A percentile compares a stretch with the other conserved stretches of the same genome.
Evolutionary conservation across 208 protist species (phyloP).

Genomic region (Crithidia bombi): DNA sequence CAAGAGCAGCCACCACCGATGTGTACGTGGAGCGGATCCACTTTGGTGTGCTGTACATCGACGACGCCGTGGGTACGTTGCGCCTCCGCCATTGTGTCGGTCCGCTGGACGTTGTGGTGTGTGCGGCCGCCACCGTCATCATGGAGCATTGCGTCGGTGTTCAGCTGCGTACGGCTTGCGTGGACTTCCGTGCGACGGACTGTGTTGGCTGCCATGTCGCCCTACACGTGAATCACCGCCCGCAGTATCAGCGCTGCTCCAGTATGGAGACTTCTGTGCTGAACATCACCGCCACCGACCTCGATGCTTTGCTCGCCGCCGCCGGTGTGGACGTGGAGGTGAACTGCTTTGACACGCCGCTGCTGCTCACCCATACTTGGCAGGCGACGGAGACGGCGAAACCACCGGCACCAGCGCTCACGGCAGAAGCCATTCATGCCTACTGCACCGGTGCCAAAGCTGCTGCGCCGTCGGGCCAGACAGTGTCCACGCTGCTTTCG

Average conservation of each 20-base stretch:
- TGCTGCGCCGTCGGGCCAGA: background rate
- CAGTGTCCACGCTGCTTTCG: background rate
- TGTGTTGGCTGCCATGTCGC: conserved; percentile 73
- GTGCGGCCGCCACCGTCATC: conserved; percentile 49
- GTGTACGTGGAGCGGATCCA: conserved; percentile 64
- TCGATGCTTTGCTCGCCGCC: conserved; percentile 47
- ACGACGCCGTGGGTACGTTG: conserved; percentile 58
- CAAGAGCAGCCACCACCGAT: conserved; percentile 23
- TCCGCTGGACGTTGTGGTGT: conserved; percentile 75
- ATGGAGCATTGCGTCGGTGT: conserved; percentile 74
- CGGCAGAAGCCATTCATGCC: conserved; percentile 6
- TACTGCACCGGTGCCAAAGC: background rate
- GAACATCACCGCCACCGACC: conserved; percentile 58
- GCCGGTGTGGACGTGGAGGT: conserved; percentile 43
- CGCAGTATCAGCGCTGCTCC: conserved; percentile 56
- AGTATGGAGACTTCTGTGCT: conserved; percentile 64
- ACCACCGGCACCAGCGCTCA: background rate
- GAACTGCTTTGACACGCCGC: conserved; percentile 58
- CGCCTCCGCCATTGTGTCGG: conserved; percentile 64
- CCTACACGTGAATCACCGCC: conserved; percentile 72
- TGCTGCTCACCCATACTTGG: conserved; percentile 14
- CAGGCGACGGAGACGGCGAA: background rate
- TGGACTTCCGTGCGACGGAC: conserved; percentile 50
- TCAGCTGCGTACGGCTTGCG: conserved; percentile 65
- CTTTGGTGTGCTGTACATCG: conserved; percentile 62